Percentiles rank a stretch among this genome's conserved stretches.
phyloP scores from a whole-genome alignment of 2,329 filamentous ascomycete genomes.

The Colletotrichum siamense region DNA sequence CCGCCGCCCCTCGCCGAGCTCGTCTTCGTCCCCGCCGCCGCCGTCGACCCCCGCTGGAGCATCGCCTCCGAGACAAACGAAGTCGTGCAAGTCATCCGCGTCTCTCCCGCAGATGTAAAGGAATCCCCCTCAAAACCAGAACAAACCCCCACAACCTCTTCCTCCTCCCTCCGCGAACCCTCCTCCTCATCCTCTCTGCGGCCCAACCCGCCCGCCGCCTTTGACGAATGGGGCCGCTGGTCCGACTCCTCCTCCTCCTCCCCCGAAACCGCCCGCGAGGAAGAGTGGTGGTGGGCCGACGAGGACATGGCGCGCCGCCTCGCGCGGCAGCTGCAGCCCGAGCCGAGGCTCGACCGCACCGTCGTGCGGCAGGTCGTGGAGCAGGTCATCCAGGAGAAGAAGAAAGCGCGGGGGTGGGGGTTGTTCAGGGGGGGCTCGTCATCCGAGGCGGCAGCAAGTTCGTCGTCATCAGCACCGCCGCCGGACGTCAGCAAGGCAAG shows the following conservation, averaged over 20 bases:
- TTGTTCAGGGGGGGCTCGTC: conserved; percentile 31
- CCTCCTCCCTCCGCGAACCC: not conserved
- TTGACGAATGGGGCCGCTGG: conserved; percentile 53
- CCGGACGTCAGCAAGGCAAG: not conserved
- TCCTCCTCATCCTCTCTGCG: not conserved
- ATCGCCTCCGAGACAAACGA: conserved; percentile 39
- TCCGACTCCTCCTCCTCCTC: not conserved
- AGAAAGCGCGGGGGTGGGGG: conserved; percentile 38
- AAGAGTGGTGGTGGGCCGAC: conserved; percentile 51
- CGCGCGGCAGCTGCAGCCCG: conserved; percentile 44
- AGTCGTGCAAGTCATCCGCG: conserved; percentile 35
- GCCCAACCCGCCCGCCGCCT: conserved; percentile 29
- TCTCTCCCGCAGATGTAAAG: conserved; percentile 19
- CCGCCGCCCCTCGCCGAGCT: conserved; percentile 44
- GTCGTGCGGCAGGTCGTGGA: conserved; percentile 34
- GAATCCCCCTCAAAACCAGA: not conserved
- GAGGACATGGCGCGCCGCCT: conserved; percentile 51
- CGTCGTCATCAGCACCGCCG: not conserved
- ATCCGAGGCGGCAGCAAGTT: not conserved
- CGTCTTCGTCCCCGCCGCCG: conserved; percentile 48
- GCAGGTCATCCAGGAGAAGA: conserved; percentile 34
- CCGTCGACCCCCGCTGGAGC: conserved; percentile 40
- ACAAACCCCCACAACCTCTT: not conserved
- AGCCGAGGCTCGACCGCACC: conserved; percentile 27
- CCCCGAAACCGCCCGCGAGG: not conserved